These are phyloP conservation scores for Zygosaccharomyces kombuchaensis DNA, from an alignment of 805 yeast genomes.

Conservation along the genomic window DNA sequence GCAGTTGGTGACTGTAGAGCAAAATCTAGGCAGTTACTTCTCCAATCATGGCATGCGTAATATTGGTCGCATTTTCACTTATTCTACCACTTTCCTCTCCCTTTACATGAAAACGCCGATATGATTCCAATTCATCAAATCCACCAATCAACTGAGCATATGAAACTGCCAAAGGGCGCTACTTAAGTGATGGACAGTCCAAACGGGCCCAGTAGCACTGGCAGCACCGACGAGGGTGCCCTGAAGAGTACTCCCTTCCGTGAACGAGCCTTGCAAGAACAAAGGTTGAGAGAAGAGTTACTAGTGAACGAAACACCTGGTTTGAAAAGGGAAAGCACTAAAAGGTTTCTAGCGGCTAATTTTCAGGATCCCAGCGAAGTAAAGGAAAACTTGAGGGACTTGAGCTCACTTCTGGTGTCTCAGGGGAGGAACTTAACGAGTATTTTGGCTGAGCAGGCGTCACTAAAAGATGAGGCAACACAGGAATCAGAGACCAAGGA, in stretches of 20 bases:
- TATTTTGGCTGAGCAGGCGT: conserved; percentile 7
- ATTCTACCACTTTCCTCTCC: neutral
- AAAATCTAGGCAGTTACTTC: no score
- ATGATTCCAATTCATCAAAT: no score
- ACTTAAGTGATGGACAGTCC: conserved; percentile 16
- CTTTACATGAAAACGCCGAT: neutral
- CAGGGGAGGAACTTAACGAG: conserved; percentile 10
- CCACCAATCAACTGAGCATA: neutral
- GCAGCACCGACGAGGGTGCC: conserved; percentile 3
- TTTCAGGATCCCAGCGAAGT: conserved; percentile 18
- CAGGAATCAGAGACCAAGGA: neutral
- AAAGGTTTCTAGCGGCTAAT: conserved; percentile 3
- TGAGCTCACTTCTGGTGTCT: conserved; percentile 23
- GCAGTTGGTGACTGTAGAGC: no score
- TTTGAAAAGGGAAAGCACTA: conserved; percentile 13
- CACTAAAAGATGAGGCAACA: neutral
- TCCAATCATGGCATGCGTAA: no score
- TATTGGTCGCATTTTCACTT: no score
- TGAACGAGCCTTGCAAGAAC: conserved; percentile 25
- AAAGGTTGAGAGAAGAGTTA: conserved; percentile 19
- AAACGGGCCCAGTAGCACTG: conserved; percentile 3
- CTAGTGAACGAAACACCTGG: conserved; percentile 24
- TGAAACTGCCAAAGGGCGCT: neutral
- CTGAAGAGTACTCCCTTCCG: conserved; percentile 24
- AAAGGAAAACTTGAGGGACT: conserved; percentile 21